phyloP scores from a whole-genome alignment of 495 filamentous ascomycete species.

The Tuber aestivum region DNA sequence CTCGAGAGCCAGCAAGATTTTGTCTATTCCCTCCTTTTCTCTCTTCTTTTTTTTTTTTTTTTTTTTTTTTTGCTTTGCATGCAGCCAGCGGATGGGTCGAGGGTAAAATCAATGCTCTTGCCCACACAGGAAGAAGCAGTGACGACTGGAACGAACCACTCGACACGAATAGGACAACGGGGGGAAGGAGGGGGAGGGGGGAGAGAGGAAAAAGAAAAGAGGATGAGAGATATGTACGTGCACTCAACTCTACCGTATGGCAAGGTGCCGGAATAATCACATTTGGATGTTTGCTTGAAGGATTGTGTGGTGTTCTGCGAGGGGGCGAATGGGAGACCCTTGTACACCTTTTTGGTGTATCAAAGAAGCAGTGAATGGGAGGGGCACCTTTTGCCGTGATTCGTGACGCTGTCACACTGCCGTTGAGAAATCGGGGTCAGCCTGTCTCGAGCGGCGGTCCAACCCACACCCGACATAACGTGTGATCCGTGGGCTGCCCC shows the following conservation, averaged over 20 bases:
- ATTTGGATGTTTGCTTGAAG: constrained; percentile 2
- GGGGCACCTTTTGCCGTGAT: constrained; percentile 34
- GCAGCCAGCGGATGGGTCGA: neutral
- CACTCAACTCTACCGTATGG: neutral
- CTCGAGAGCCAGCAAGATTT: neutral
- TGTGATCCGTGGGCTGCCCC: neutral
- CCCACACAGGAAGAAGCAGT: neutral
- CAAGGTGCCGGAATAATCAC: neutral
- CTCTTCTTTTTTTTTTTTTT: neutral
- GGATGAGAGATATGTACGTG: neutral
- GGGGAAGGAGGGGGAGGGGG: neutral
- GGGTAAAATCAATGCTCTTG: neutral
- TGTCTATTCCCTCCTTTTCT: neutral
- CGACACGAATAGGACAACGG: neutral
- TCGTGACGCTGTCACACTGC: constrained; percentile 29
- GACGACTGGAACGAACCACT: neutral
- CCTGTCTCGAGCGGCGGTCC: constrained; percentile 28
- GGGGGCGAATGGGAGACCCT: neutral
- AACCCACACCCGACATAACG: neutral
- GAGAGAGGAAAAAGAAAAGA: neutral
- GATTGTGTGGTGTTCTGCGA: neutral
- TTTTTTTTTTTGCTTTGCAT: neutral
- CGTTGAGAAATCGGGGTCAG: neutral
- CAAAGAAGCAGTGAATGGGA: neutral
- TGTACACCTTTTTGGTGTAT: neutral